phyloP scores from a whole-genome alignment of 768 basidiomycete genomes.

The Serendipita indica region DNA sequence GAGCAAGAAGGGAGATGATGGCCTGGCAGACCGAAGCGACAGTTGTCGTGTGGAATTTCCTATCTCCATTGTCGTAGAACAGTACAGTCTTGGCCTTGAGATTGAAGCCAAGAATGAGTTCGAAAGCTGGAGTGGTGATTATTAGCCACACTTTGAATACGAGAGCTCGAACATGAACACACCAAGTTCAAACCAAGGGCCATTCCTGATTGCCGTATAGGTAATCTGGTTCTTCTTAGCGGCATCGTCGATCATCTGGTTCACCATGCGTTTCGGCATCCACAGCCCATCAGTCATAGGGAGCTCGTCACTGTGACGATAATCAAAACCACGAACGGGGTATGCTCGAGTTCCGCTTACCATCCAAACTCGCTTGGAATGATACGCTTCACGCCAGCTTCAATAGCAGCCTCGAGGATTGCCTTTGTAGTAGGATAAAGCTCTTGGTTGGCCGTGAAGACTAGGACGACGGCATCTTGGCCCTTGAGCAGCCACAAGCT shows the following conservation, averaged over 20 bases:
- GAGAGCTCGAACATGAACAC: not conserved
- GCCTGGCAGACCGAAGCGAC: not conserved
- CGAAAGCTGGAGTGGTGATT: not conserved
- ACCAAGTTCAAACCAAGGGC: not conserved
- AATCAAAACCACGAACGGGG: not conserved
- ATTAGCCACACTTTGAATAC: not conserved
- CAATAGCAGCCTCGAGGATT: constrained; percentile 1
- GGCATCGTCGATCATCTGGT: not conserved
- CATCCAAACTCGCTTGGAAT: constrained; percentile 6
- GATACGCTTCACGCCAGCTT: not conserved
- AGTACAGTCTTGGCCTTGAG: not conserved
- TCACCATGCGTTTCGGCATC: not conserved
- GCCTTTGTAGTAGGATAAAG: not conserved
- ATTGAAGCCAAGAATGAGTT: not conserved
- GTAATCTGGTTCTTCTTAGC: not conserved
- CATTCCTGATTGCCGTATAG: not conserved
- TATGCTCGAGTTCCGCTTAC: not conserved
- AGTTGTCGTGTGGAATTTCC: constrained; percentile 1
- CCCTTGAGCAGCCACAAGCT: not conserved
- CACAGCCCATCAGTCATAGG: not conserved
- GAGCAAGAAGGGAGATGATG: not conserved
- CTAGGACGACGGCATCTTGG: not conserved
- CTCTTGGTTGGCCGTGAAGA: not conserved
- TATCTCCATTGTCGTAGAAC: not conserved
- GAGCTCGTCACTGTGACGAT: not conserved